A percentile compares a stretch with the other conserved stretches of the same genome.
Conservation (phyloP, 2,329 filamentous ascomycete genomes). For the Xylariomycetidae sp. region DNA sequence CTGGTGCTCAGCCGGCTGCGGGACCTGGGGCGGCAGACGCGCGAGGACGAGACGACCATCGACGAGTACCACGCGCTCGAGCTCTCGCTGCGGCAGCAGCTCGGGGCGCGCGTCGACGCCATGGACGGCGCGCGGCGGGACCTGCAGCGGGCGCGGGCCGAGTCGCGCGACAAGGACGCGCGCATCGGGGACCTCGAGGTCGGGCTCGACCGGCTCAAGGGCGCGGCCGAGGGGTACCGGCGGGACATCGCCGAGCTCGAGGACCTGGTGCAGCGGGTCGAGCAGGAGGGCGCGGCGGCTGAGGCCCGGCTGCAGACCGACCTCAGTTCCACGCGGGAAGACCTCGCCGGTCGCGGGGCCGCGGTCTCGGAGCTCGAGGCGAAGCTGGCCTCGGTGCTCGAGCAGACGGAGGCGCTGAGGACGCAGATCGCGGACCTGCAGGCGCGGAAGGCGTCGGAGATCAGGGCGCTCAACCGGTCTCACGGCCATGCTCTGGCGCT, state of each 20-base stretch:
- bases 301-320: conserved; percentile 29
- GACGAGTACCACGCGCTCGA: conserved; percentile 58
- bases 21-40: conserved; percentile 39
- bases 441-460: conserved; percentile 18
- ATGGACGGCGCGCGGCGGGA: conserved; percentile 45
- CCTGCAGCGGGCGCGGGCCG: conserved; percentile 26
- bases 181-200: conserved; percentile 44
- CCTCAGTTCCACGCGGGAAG: conserved; percentile 28
- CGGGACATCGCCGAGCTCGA: conserved; percentile 52
- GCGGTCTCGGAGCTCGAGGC: conserved; percentile 38
- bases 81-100: conserved; percentile 50
- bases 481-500: conserved; percentile 45
- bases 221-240: conserved; percentile 47
- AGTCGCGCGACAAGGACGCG: conserved; percentile 33
- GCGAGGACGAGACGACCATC: conserved; percentile 47
- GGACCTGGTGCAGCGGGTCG: conserved; percentile 43
- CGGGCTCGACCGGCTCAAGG: conserved; percentile 45
- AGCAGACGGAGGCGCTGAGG: conserved; percentile 34
- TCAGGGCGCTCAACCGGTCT: conserved; percentile 30
- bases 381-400: conserved; percentile 36
- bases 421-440: conserved; percentile 32
- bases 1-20: conserved; percentile 48
- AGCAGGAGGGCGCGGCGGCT: conserved; percentile 32
- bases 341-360: conserved; percentile 25
- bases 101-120: conserved; percentile 46